Evolutionary conservation across 495 filamentous ascomycete species (phyloP).

Genomic region (Letharia lupina): DNA sequence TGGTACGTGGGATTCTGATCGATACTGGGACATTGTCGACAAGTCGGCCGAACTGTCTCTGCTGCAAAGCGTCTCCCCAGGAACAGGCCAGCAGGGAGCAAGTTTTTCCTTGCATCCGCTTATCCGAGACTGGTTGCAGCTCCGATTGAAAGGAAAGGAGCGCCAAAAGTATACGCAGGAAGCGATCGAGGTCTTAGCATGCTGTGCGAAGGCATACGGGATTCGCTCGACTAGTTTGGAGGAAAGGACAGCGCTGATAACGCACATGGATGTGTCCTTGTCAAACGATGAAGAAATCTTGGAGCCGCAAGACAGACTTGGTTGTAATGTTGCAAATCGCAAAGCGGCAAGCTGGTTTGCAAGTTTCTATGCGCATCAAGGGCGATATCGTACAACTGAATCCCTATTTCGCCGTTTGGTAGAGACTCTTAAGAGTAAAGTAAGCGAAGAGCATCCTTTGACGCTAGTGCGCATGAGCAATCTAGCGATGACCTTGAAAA

Average conservation of each 20-base stretch:
- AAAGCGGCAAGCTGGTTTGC: not conserved
- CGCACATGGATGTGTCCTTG: not conserved
- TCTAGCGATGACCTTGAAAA: not conserved
- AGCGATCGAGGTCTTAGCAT: not conserved
- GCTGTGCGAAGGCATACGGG: not conserved
- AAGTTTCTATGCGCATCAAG: not conserved
- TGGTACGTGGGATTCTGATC: not conserved
- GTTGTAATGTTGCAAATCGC: not conserved
- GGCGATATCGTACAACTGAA: not conserved
- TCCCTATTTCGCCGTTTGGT: not conserved
- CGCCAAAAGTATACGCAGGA: not conserved
- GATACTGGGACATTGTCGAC: not conserved
- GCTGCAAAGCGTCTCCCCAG: not conserved
- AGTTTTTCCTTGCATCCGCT: conserved; percentile 6
- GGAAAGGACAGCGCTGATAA: not conserved
- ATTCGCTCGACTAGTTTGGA: not conserved
- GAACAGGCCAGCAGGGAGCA: not conserved
- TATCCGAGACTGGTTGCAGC: conserved; percentile 6
- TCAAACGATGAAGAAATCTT: not conserved
- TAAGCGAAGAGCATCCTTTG: not conserved
- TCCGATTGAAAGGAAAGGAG: not conserved
- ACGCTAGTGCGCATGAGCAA: not conserved
- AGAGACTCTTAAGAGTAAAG: not conserved
- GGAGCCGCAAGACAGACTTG: not conserved
- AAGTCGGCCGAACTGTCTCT: not conserved